A percentile compares a stretch with the other conserved stretches of the same genome.
phyloP scores from a whole-genome alignment of 2,329 filamentous ascomycete species.

The Cadophora gregata region DNA sequence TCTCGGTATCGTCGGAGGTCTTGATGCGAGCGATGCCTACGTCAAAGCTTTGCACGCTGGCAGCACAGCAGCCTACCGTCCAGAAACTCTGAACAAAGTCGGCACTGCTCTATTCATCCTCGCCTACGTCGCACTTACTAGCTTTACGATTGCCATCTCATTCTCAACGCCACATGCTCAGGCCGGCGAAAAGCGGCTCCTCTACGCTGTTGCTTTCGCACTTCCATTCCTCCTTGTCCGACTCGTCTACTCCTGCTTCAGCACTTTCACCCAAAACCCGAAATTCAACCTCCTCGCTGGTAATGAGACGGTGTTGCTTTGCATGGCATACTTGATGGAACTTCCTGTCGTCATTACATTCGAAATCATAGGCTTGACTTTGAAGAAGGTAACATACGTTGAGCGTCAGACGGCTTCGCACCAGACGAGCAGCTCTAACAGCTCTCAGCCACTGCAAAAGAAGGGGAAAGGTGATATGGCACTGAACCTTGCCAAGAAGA shows the following conservation, averaged over 20 bases:
- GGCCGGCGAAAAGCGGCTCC: constrained; percentile 53
- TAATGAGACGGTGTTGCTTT: constrained; percentile 49
- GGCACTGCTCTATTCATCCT: constrained; percentile 52
- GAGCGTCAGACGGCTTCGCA: constrained; percentile 12
- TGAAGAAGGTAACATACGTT: constrained; percentile 40
- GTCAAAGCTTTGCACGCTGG: constrained; percentile 12
- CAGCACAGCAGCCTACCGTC: constrained; percentile 41
- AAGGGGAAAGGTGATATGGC: constrained; percentile 19
- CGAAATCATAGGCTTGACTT: constrained; percentile 49
- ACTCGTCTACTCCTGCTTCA: constrained; percentile 53
- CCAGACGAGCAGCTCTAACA: constrained; percentile 21
- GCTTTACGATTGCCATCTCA: constrained; percentile 44
- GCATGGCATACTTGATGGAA: constrained; percentile 58
- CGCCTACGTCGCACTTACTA: constrained; percentile 47
- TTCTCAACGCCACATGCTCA: constrained; percentile 45
- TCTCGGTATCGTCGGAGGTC: constrained; percentile 54
- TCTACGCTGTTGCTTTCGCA: constrained; percentile 50
- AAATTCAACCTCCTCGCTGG: constrained; percentile 52
- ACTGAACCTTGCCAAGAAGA: constrained; percentile 37
- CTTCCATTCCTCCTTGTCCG: constrained; percentile 58
- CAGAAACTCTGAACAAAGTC: constrained; percentile 47
- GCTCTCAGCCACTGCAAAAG: constrained; percentile 13
- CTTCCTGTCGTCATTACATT: constrained; percentile 53
- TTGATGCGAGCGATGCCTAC: constrained; percentile 43
- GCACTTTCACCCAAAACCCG: constrained; percentile 49